phyloP scores from a whole-genome alignment of 2,329 filamentous ascomycete genomes.

The Sporothrix mexicana region DNA sequence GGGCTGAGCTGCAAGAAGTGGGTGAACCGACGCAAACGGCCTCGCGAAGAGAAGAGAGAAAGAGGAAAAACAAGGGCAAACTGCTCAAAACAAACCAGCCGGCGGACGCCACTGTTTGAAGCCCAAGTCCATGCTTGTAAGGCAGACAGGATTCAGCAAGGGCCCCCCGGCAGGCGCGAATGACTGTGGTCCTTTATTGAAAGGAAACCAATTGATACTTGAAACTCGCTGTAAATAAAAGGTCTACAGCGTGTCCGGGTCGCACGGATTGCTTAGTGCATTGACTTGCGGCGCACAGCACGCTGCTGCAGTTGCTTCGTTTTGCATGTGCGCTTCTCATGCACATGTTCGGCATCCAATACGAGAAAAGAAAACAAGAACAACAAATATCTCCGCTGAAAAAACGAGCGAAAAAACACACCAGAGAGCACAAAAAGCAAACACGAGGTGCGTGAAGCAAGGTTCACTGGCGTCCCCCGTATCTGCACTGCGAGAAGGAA shows the following conservation, averaged over 20 bases:
- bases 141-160: background rate
- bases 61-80: constrained; percentile 4
- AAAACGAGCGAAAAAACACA: background rate
- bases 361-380: background rate
- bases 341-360: no score
- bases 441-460: constrained; percentile 10
- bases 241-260: no score
- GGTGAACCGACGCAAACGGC: background rate
- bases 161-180: background rate
- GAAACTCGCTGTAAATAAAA: background rate
- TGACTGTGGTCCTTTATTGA: background rate
- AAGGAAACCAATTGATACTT: no score
- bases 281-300: constrained; percentile 4
- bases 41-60: background rate
- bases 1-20: background rate
- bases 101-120: constrained; percentile 14
- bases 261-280: no score
- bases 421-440: background rate
- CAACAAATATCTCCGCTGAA: no score
- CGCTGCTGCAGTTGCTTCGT: constrained; percentile 1
- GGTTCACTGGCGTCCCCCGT: background rate
- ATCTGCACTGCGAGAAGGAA: constrained; percentile 1
- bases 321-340: background rate
- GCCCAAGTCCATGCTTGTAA: background rate
- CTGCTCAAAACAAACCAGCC: background rate